Conservation (phyloP, 768 basidiomycete genomes). For the Lepiota venenata region DNA sequence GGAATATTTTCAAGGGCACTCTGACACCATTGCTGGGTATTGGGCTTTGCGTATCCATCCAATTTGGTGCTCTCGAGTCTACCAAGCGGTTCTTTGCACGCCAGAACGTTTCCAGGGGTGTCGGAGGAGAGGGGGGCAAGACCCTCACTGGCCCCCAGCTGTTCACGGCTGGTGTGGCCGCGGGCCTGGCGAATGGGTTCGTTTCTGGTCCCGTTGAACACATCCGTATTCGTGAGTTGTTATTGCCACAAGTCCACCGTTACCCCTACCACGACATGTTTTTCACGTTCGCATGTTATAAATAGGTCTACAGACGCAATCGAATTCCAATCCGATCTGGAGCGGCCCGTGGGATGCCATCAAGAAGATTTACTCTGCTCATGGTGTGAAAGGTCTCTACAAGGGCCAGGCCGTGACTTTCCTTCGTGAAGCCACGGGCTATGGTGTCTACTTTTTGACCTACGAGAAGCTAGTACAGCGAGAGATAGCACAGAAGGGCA, state of each 20-base stretch:
- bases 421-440: conserved; percentile 76
- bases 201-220: conserved; percentile 97
- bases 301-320: conserved; percentile 88
- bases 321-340: conserved; percentile 71
- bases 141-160: conserved; percentile 62
- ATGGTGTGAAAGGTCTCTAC: conserved; percentile 84
- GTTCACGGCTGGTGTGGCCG: conserved; percentile 72
- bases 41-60: conserved; percentile 93
- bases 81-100: conserved; percentile 75
- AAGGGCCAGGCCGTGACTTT: conserved; percentile 93
- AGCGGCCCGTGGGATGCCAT: conserved; percentile 86
- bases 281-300: neutral
- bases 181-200: conserved; percentile 87
- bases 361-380: conserved; percentile 69
- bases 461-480: conserved; percentile 92
- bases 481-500: conserved; percentile 73
- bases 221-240: conserved; percentile 83
- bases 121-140: conserved; percentile 64
- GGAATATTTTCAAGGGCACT: conserved; percentile 62
- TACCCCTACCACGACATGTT: conserved; percentile 1
- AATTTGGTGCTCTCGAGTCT: conserved; percentile 88
- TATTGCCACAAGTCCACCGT: conserved; percentile 2
- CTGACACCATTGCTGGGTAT: conserved; percentile 89
- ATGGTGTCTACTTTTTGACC: conserved; percentile 85
- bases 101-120: conserved; percentile 55